Percentiles rank a stretch among this genome's conserved stretches.
Conservation (phyloP, 441 rosid genomes). For the Raphanus hybrid region DNA sequence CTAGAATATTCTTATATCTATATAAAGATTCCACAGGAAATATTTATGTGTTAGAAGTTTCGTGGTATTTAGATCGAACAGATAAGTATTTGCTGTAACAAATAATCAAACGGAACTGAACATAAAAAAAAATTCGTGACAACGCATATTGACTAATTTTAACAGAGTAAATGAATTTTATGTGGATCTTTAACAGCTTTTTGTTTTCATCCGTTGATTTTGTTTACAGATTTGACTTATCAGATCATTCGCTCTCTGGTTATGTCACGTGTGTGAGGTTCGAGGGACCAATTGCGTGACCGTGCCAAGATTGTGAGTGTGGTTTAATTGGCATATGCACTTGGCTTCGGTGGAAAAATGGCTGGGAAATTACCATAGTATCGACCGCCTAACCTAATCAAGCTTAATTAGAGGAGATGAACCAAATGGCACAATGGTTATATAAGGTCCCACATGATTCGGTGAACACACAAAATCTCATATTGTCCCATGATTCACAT, state of each 20-base stretch:
- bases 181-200: conserved; percentile 5
- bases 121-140: neutral
- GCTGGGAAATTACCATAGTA: neutral
- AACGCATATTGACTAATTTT: neutral
- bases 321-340: conserved; percentile 24
- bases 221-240: neutral
- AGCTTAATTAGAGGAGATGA: neutral
- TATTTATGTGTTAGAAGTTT: neutral
- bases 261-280: neutral
- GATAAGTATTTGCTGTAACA: neutral
- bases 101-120: neutral
- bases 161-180: neutral
- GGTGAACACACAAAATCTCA: conserved; percentile 35
- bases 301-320: conserved; percentile 19
- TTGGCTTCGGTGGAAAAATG: conserved; percentile 10
- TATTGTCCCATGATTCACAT: conserved; percentile 36
- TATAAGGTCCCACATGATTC: conserved; percentile 21
- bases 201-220: conserved; percentile 20
- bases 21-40: neutral
- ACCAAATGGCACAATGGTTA: neutral
- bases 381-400: neutral
- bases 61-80: neutral
- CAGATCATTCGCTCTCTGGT: neutral
- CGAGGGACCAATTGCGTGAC: conserved; percentile 3
- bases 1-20: conserved; percentile 2